Conservation (phyloP, 2,329 filamentous ascomycete genomes). For the Colletotrichum godetiae region DNA sequence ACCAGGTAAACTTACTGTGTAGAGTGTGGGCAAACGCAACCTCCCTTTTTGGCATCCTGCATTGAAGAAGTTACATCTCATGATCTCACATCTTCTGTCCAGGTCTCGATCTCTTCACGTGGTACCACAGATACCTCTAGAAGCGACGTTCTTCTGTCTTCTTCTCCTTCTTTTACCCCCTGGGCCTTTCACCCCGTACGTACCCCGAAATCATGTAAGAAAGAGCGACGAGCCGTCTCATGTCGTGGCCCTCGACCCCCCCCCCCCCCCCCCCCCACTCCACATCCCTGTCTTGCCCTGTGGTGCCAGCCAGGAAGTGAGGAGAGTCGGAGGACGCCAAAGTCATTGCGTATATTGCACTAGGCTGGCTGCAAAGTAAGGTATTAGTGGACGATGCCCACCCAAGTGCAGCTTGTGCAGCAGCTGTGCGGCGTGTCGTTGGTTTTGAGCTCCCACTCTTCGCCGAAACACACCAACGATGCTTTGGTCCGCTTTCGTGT, state of each 20-base stretch:
- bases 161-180: neutral
- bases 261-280: neutral
- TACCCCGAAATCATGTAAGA: neutral
- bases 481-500: neutral
- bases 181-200: neutral
- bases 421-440: conserved; percentile 2
- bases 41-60: conserved; percentile 4
- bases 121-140: neutral
- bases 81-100: neutral
- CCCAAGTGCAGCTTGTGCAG: neutral
- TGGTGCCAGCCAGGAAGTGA: neutral
- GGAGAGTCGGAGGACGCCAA: neutral
- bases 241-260: neutral
- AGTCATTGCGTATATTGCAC: conserved; percentile 3
- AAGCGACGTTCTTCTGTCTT: neutral
- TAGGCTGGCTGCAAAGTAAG: neutral
- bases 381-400: neutral
- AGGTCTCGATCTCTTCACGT: neutral
- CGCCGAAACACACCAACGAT: neutral
- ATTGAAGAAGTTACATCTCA: neutral
- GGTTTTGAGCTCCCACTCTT: conserved; percentile 4
- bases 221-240: neutral
- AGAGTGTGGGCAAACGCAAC: conserved; percentile 1
- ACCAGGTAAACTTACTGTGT: neutral
- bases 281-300: too few relatives aligned